These are phyloP conservation scores for Pseudoneurospora amorphoporcata DNA, from an alignment of 495 filamentous ascomycete genomes.

Conservation along the genomic window DNA sequence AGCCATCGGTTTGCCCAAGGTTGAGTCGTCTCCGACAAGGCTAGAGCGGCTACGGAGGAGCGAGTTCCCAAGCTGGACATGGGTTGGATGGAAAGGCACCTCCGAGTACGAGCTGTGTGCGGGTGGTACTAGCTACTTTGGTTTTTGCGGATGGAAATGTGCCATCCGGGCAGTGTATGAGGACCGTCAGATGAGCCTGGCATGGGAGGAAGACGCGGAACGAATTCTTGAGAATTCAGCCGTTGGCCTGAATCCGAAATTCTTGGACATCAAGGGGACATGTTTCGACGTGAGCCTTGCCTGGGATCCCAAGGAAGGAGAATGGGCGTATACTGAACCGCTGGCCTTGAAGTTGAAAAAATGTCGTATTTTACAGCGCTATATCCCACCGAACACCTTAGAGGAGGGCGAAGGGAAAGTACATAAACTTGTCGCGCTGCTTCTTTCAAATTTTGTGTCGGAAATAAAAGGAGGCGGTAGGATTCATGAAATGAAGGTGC, in stretches of 20 bases:
- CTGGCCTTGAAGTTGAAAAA: not conserved
- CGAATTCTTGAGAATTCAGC: not conserved
- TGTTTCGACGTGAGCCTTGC: not conserved
- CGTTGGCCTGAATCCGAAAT: not conserved
- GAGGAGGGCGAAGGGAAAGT: not conserved
- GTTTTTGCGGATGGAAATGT: not conserved
- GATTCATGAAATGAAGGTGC: not conserved
- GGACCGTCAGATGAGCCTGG: not conserved
- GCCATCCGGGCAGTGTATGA: not conserved
- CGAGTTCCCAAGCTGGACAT: not conserved
- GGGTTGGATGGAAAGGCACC: not conserved
- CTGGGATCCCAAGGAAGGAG: not conserved
- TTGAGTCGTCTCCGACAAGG: not conserved
- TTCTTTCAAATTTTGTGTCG: not conserved
- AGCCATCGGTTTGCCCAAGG: not conserved
- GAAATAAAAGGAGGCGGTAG: too few relatives aligned
- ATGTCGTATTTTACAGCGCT: fast-evolving
- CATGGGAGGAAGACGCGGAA: not conserved
- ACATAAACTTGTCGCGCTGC: not conserved
- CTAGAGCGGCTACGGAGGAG: not conserved
- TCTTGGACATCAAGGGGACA: not conserved
- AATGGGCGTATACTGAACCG: not conserved
- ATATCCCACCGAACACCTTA: not conserved
- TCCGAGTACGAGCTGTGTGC: not conserved
- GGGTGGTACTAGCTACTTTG: not conserved